Base-by-base conservation (phyloP, 2,329 filamentous ascomycete species). In the Colletotrichum tropicicola region DNA sequence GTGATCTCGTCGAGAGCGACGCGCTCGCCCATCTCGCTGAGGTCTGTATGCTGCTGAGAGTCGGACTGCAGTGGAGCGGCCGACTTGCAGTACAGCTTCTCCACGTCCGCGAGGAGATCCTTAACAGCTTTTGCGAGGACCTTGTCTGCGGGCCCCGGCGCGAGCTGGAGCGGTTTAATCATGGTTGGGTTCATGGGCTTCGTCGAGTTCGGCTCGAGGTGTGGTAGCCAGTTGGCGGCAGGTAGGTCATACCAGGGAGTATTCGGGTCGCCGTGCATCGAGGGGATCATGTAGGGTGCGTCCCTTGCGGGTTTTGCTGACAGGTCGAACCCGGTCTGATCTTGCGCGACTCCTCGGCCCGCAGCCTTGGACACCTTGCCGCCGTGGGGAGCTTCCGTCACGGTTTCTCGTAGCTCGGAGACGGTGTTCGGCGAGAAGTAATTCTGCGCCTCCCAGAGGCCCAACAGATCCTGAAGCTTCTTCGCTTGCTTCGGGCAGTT, bases 231-330 rank as follows among this genome's bases (percentile, higher is more conserved):
- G 69, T 92, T 95, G 2, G 89, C 91, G 2, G 93, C 93, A 0
- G 93, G 93, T 1, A 97, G 81, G 68, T 97, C 93, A 77, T 94
- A 92, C 87, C 91, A 97, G 0, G 91, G 89, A 4, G 85, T 88
- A 0, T 87, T 85, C 2, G 85, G 79, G 73, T 97, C 92, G 41
- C 94, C 94, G 74, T 97, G 94, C 59, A 86, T 87, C 2, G 91
- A 83, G 19, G 94, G 94, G 75, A 97, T 85, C 27, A 91, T 77
- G 72, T 88, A 95, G 0, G 91, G 91, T 1, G 80, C 79, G 65
- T 90, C 83, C 70, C 87, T 90, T 37, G 51, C n/a, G 17, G 68
- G 47, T 39, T 69, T 65, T 0, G 69, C 53, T 10, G 70, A 57
- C 19, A 73, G 69, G n/a, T 72, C 48, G 6, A 70, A 70, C 21